Evolutionary conservation across 164 flowering plant species (phyloP).

Genomic region (Paratinospora sagittata): DNA sequence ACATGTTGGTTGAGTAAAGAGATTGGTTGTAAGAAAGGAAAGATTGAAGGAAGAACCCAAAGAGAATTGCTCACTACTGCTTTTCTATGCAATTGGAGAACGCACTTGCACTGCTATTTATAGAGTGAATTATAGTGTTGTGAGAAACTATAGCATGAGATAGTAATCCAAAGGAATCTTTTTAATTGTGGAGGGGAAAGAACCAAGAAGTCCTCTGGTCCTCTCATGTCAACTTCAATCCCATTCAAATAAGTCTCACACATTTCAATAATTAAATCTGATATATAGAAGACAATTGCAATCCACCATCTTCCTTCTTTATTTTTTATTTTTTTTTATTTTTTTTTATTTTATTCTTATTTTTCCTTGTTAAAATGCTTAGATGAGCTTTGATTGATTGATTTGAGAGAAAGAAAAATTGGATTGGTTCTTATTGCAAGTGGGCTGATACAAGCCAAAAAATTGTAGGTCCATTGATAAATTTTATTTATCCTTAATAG

Average conservation of each 20-base stretch:
- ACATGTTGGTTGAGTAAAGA: conserved; percentile 34
- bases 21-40: background rate
- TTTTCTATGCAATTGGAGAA: background rate
- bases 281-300: background rate
- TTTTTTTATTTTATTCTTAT: background rate
- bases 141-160: background rate
- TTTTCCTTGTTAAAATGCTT: background rate
- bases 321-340: background rate
- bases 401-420: background rate
- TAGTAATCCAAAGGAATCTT: conserved; percentile 30
- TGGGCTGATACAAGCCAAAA: background rate
- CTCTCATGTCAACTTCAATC: conserved; percentile 40
- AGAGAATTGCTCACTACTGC: background rate
- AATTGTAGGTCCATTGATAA: background rate
- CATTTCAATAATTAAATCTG: background rate
- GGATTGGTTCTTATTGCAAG: background rate
- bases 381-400: background rate
- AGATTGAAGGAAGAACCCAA: background rate
- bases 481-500: too few species aligned
- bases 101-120: conserved; percentile 19
- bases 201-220: conserved; percentile 19
- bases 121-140: conserved; percentile 15
- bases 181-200: conserved; percentile 21
- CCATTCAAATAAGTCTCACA: background rate
- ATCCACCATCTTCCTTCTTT: background rate